Evolutionary conservation across 768 basidiomycete genomes (phyloP).

Genomic region (Pisolithus marmoratus): DNA sequence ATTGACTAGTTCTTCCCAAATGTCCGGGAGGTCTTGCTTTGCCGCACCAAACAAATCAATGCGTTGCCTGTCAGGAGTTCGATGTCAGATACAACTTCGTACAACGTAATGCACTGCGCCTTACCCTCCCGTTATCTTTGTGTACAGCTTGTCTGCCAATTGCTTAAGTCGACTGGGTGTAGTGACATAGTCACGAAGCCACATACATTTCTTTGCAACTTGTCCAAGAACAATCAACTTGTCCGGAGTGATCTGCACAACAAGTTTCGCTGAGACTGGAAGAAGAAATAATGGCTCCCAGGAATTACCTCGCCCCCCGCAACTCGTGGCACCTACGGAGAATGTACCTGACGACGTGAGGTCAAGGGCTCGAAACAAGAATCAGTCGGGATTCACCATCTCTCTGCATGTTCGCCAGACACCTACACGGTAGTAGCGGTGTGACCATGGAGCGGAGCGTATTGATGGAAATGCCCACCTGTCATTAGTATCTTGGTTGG

Average conservation of each 20-base stretch:
- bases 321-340: slow-evolving; percentile 66
- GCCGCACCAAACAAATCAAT: slow-evolving; percentile 69
- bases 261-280: not conserved
- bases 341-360: slow-evolving; percentile 41
- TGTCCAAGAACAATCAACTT: slow-evolving; percentile 58
- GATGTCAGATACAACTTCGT: not conserved
- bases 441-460: not conserved
- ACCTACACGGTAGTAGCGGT: slow-evolving; percentile 24
- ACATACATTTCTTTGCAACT: slow-evolving; percentile 58
- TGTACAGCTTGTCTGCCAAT: slow-evolving; percentile 47
- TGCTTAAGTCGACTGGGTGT: not conserved
- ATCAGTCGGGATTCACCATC: slow-evolving; percentile 34
- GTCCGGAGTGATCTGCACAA: slow-evolving; percentile 47
- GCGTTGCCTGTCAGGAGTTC: slow-evolving; percentile 39
- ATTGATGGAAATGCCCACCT: slow-evolving; percentile 12
- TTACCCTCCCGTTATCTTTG: slow-evolving; percentile 46
- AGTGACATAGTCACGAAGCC: not conserved
- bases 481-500: slow-evolving; percentile 72
- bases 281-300: not conserved
- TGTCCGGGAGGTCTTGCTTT: slow-evolving; percentile 63
- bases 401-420: slow-evolving; percentile 67
- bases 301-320: slow-evolving; percentile 56
- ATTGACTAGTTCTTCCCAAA: slow-evolving; percentile 56
- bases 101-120: too few relatives aligned
- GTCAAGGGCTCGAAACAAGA: not conserved